These are phyloP conservation scores for Saitozyma podzolica DNA, from an alignment of 768 basidiomycete genomes.

Conservation along the genomic window DNA sequence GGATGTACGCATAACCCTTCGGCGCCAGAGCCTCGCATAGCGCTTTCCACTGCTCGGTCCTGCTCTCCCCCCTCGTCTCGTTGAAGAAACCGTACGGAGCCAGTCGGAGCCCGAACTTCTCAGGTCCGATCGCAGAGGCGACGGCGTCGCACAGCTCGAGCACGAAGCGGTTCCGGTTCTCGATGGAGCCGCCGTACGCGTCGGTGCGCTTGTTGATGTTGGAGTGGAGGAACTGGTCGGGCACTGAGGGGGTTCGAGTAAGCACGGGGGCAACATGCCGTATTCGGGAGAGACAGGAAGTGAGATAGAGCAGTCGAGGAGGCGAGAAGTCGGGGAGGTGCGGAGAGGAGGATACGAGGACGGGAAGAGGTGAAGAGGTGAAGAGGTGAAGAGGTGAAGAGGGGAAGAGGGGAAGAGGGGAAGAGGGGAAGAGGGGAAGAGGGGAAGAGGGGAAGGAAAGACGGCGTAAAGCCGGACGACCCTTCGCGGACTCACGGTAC, in stretches of 20 bases:
- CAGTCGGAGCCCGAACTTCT: conserved; percentile 19
- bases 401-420: too few species aligned
- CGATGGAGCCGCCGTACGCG: conserved; percentile 51
- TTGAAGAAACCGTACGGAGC: conserved; percentile 18
- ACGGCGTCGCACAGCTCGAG: conserved; percentile 51
- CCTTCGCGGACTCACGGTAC: conserved; percentile 4
- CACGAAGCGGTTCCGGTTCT: conserved; percentile 52
- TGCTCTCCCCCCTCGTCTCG: conserved; percentile 9
- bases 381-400: too few species aligned
- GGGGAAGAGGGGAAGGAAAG: too few species aligned
- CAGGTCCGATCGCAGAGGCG: conserved; percentile 26
- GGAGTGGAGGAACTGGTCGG: conserved; percentile 49
- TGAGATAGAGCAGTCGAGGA: neutral
- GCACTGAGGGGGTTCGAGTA: neutral
- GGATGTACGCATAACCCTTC: conserved; percentile 10
- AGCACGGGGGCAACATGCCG: neutral
- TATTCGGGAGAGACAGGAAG: neutral
- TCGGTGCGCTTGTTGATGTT: conserved; percentile 54
- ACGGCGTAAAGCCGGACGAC: neutral
- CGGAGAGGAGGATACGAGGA: too few species aligned
- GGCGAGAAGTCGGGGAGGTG: too few species aligned
- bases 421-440: neutral
- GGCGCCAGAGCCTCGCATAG: conserved; percentile 9
- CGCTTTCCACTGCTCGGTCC: conserved; percentile 9
- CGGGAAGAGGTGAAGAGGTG: neutral